Evolutionary conservation across 164 flowering plant genomes (phyloP).

Genomic region (Aristolochia contorta): DNA sequence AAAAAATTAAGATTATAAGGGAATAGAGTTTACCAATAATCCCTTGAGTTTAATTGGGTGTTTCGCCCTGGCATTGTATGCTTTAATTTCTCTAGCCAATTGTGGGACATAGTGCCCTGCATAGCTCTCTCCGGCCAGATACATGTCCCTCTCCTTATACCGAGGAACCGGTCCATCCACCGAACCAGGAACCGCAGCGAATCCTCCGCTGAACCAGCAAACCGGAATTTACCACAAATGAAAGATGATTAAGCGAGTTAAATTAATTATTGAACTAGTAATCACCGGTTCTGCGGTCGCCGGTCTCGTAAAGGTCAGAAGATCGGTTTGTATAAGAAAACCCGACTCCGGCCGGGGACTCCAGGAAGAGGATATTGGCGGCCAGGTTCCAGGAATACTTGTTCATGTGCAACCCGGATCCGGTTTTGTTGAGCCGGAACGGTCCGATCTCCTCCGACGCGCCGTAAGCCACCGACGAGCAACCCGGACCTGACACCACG

Average conservation of each 20-base stretch:
- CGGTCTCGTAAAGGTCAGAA: constrained; percentile 60
- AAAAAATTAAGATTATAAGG: neutral
- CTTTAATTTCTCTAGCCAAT: constrained; percentile 50
- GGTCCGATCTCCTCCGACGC: constrained; percentile 95
- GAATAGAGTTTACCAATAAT: constrained; percentile 60
- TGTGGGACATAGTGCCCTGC: constrained; percentile 96
- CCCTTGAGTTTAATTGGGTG: constrained; percentile 62
- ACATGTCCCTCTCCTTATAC: constrained; percentile 56
- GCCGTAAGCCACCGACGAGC: constrained; percentile 90
- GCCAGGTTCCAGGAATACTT: constrained; percentile 72
- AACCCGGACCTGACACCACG: constrained; percentile 82
- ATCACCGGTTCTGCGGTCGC: constrained; percentile 70
- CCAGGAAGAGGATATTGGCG: constrained; percentile 76
- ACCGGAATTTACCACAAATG: neutral
- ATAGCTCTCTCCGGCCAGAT: constrained; percentile 81
- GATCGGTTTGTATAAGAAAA: constrained; percentile 77
- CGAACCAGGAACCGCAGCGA: constrained; percentile 51
- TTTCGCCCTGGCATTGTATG: constrained; percentile 34
- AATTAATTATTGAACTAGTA: neutral
- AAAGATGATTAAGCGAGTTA: neutral
- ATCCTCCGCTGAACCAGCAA: constrained; percentile 51
- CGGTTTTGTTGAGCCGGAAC: constrained; percentile 56
- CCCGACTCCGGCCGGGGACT: constrained; percentile 93
- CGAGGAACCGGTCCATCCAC: constrained; percentile 70
- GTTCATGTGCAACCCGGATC: constrained; percentile 52